A percentile compares a stretch with the other conserved stretches of the same genome.
These are phyloP conservation scores for Stereocaulon alpinum DNA, from an alignment of 495 filamentous ascomycete genomes.

Conservation along the genomic window DNA sequence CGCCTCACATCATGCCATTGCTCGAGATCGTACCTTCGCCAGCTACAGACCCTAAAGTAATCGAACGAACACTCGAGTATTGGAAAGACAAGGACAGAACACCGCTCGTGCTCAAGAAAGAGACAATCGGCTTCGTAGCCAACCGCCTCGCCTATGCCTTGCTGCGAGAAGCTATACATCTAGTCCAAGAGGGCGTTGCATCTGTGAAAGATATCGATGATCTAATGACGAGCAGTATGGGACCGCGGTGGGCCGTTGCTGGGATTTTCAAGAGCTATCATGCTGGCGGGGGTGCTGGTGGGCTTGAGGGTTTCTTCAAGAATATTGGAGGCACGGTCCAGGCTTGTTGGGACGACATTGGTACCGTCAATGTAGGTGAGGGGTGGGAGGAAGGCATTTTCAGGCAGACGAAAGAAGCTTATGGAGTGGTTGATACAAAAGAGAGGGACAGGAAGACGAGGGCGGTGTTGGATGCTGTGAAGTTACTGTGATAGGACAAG, in stretches of 20 bases:
- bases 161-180: constrained; percentile 36
- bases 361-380: constrained; percentile 33
- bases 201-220: constrained; percentile 37
- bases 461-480: constrained; percentile 7
- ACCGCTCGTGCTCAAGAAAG: constrained; percentile 44
- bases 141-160: constrained; percentile 43
- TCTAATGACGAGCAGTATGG: constrained; percentile 39
- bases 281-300: constrained; percentile 46
- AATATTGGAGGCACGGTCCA: constrained; percentile 48
- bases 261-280: constrained; percentile 53
- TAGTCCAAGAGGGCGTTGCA: constrained; percentile 39
- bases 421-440: constrained; percentile 9
- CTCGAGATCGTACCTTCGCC: constrained; percentile 48
- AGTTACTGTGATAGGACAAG: background rate
- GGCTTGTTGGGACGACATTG: constrained; percentile 42
- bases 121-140: constrained; percentile 43
- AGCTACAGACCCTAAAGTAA: constrained; percentile 28
- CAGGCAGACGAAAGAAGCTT: constrained; percentile 20
- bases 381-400: constrained; percentile 26
- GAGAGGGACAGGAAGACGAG: constrained; percentile 8
- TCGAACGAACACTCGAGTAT: constrained; percentile 38
- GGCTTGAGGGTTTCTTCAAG: constrained; percentile 43
- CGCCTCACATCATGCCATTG: constrained; percentile 52
- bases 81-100: constrained; percentile 37
- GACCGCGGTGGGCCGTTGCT: constrained; percentile 46